Evolutionary conservation across 768 basidiomycete species (phyloP), one percentile per base, ranked within the genome.

Genomic region (Phaeolepiota aurea): DNA sequence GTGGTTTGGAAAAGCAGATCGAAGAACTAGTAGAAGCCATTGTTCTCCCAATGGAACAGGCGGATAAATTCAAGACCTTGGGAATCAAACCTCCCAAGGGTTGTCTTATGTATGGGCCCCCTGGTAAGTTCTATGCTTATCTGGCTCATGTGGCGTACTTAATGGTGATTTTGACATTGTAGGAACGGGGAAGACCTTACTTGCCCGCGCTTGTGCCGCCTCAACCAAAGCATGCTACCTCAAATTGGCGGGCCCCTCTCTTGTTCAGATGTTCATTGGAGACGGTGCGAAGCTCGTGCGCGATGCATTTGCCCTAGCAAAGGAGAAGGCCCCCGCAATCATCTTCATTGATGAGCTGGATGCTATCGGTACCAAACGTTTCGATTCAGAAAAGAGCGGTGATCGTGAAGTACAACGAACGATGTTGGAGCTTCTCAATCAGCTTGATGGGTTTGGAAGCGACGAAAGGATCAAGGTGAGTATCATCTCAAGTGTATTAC

Each of bases 181-280:
- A 74, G 72, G 93, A 50, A 98, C 96, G 32, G 96, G 96, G 42
- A 99, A 99, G 70, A 99, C 96, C 2, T 74, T 99, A 4, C 78
- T 99, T 39, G 96, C 96, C 25, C 82, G 96, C 60, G 96, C 96
- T 32, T 98, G 96, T 62, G 96, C 96, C 3, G 93, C 93, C 1
- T 92, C 94, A 52, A 97, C 96, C 34, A 87, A 94, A 49, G 96
- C 96, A 5, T 98, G 94, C 61, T 99, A 94, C 60, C 76, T 99
- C 48, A 98, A 99, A 62, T 78, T 99, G 19, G 96, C 96, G 23
- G 96, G 91, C 14, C 94, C 96, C 18, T 93, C 93, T 38, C 76
- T 99, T 39, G 96, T 99, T 10, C 96, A 99, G 64, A 99, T 98
- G 96, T 99, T 94, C 62, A 99, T 99, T 50, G 96, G 96, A 63